phyloP scores from a whole-genome alignment of 345 rosid species.

The Heritiera fomes region DNA sequence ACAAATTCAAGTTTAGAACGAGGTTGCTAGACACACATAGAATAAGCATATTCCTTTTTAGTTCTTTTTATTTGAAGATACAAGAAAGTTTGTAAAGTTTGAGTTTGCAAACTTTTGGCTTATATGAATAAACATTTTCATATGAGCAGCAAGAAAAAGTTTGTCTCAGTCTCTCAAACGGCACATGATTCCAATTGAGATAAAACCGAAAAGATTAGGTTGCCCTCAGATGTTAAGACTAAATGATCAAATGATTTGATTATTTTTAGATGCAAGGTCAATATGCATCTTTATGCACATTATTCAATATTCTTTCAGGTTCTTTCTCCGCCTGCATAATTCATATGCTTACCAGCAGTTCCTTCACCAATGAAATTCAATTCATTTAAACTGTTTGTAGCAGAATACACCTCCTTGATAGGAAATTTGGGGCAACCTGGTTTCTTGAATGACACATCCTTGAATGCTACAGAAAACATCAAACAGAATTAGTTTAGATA shows the following conservation, averaged over 20 bases:
- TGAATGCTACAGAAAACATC: conserved; percentile 29
- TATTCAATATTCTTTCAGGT: too few species aligned
- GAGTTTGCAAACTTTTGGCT: neutral
- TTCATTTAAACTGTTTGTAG: conserved; percentile 40
- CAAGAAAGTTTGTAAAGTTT: neutral
- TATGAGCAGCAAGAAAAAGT: neutral
- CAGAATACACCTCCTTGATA: conserved; percentile 36
- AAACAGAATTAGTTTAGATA: conserved; percentile 9
- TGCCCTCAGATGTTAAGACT: too few species aligned
- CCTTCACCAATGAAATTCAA: conserved; percentile 55
- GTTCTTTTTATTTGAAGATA: neutral
- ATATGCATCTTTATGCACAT: too few species aligned
- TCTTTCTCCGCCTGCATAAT: neutral
- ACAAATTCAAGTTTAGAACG: neutral
- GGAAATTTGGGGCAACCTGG: conserved; percentile 35
- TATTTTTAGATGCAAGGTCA: too few species aligned
- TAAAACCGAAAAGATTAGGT: too few species aligned
- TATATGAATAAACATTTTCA: neutral
- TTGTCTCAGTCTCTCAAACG: neutral
- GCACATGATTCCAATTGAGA: neutral
- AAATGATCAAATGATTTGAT: too few species aligned
- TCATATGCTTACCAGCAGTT: conserved; percentile 41
- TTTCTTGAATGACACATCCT: conserved; percentile 28
- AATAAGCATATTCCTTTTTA: neutral
- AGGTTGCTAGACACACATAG: neutral